These are phyloP conservation scores for Blastobotrys americana DNA, from an alignment of 805 yeast genomes.

Conservation along the genomic window DNA sequence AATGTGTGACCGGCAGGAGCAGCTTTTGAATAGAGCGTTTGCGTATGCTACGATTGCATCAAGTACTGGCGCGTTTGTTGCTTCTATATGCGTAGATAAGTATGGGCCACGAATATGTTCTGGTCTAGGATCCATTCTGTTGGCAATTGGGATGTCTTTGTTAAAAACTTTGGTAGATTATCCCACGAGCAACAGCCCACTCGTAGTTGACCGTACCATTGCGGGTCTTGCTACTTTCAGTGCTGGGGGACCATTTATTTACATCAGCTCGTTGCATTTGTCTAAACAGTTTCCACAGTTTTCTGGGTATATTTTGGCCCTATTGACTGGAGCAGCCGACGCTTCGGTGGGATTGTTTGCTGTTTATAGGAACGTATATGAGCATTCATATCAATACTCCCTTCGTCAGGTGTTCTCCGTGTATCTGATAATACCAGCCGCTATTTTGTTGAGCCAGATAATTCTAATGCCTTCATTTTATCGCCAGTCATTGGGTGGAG, in stretches of 20 bases:
- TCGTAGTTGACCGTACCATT: conserved; percentile 58
- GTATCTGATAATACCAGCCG: conserved; percentile 70
- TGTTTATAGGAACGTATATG: conserved; percentile 61
- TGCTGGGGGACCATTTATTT: conserved; percentile 89
- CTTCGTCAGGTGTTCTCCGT: conserved; percentile 54
- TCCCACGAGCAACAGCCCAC: conserved; percentile 18
- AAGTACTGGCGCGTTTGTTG: conserved; percentile 73
- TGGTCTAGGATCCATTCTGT: conserved; percentile 56
- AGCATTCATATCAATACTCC: conserved; percentile 33
- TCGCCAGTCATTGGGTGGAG: conserved; percentile 45
- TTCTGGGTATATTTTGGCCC: conserved; percentile 74
- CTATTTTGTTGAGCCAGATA: conserved; percentile 66
- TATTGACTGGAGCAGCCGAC: conserved; percentile 91
- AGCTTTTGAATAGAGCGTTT: conserved; percentile 74
- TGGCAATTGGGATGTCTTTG: conserved; percentile 44
- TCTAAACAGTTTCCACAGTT: conserved; percentile 79
- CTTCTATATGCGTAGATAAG: conserved; percentile 69
- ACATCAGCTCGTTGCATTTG: conserved; percentile 82
- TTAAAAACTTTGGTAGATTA: conserved; percentile 35
- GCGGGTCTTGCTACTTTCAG: conserved; percentile 72
- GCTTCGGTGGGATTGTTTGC: conserved; percentile 84
- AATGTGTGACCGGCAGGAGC: conserved; percentile 68
- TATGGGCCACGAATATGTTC: conserved; percentile 81
- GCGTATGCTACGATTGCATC: conserved; percentile 83
- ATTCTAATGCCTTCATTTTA: conserved; percentile 77